Conservation (phyloP, 2,329 filamentous ascomycete genomes). For the Mycosphaerelloides madeirae region DNA sequence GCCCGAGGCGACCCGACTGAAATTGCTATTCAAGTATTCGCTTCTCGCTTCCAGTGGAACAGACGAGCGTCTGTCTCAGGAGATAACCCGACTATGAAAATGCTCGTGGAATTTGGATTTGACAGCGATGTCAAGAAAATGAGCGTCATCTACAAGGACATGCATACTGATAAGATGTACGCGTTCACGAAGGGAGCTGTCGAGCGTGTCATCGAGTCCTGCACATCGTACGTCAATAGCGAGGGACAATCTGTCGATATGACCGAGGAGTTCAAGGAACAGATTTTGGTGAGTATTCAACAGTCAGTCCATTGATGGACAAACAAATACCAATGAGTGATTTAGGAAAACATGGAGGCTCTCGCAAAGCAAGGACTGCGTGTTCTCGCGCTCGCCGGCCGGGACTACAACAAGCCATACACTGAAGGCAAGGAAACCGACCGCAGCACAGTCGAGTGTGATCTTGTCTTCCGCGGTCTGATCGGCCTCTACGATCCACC, state of each 20-base stretch:
- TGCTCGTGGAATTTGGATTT: constrained; percentile 66
- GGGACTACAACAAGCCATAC: constrained; percentile 31
- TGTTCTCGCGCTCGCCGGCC: constrained; percentile 61
- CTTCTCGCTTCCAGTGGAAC: constrained; percentile 54
- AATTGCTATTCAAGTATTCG: constrained; percentile 71
- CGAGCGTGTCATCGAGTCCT: constrained; percentile 62
- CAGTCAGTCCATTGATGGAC: too few species aligned
- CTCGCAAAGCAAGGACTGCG: constrained; percentile 60
- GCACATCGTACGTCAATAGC: constrained; percentile 42
- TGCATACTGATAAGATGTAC: constrained; percentile 46
- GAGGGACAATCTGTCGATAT: constrained; percentile 45
- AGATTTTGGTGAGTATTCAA: too few species aligned
- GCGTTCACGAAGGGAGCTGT: constrained; percentile 65
- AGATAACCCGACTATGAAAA: constrained; percentile 44
- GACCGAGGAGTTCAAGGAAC: constrained; percentile 48
- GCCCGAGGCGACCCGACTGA: constrained; percentile 66
- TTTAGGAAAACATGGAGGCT: constrained; percentile 65
- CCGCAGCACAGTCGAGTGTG: constrained; percentile 61
- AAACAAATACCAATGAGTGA: too few species aligned
- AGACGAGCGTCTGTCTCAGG: constrained; percentile 24
- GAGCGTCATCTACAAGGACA: constrained; percentile 65
- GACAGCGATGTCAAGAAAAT: constrained; percentile 73
- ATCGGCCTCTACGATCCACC: constrained; percentile 84
- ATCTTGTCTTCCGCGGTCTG: constrained; percentile 72
- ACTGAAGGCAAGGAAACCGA: constrained; percentile 48